These are phyloP conservation scores for Blastobotrys indianensis DNA, from an alignment of 1,139 yeast species.

Conservation along the genomic window DNA sequence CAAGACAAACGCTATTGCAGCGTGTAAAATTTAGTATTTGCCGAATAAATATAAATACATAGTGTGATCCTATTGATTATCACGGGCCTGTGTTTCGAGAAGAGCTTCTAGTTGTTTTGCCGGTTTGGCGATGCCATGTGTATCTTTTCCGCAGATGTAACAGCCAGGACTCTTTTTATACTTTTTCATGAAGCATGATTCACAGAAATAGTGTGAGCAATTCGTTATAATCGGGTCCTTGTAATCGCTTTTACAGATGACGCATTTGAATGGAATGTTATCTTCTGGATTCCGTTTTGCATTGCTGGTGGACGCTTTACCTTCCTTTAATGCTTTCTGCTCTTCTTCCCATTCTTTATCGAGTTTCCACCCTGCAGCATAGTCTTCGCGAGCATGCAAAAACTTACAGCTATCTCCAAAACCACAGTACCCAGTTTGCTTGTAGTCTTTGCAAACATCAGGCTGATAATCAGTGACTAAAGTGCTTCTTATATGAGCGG, in stretches of 20 bases:
- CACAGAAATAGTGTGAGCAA: slow-evolving; percentile 67
- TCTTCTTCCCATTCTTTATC: slow-evolving; percentile 64
- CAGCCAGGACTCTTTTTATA: slow-evolving; percentile 47
- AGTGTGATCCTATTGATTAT: not conserved
- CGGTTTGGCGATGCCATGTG: slow-evolving; percentile 25
- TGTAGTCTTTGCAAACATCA: slow-evolving; percentile 89
- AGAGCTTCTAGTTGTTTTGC: slow-evolving; percentile 20
- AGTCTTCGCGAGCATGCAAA: slow-evolving; percentile 82
- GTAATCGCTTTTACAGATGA: slow-evolving; percentile 55
- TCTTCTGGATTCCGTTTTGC: slow-evolving; percentile 17
- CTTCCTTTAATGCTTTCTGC: slow-evolving; percentile 7
- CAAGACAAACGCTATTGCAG: no score
- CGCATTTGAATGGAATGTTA: slow-evolving; percentile 57
- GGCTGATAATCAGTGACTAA: slow-evolving; percentile 86
- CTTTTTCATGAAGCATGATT: slow-evolving; percentile 51
- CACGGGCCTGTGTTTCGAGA: not conserved
- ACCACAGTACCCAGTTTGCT: slow-evolving; percentile 92
- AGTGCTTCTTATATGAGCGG: slow-evolving; percentile 60
- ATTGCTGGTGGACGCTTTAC: slow-evolving; percentile 8
- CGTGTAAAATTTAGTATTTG: no score
- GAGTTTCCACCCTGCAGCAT: slow-evolving; percentile 64
- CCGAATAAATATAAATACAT: no score
- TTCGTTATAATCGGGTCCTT: slow-evolving; percentile 53
- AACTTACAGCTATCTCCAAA: slow-evolving; percentile 98
- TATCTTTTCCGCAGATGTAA: slow-evolving; percentile 44